Evolutionary conservation across 352 stramenopile genomes (phyloP), one percentile per base, ranked within the genome.

Genomic region (Blastocystis sp.): DNA sequence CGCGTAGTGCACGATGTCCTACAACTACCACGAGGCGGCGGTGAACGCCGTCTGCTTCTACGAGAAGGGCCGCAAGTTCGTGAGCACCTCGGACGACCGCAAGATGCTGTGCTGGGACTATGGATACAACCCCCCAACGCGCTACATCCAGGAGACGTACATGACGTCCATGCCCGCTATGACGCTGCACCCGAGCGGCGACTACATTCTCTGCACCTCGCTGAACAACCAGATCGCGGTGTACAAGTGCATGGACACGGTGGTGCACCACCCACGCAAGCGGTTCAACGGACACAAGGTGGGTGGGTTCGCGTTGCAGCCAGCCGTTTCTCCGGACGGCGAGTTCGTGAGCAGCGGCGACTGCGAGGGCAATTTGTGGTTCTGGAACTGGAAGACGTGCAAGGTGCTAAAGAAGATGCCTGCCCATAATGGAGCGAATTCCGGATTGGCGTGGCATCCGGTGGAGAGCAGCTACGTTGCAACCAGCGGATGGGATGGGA

Each of bases 131-230:
- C 97, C 99, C 45, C 97, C 97, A 0, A 98, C 99, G 90, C 99
- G 99, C 92, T 99, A 99, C 92, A 98, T 99, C 80, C 96, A 94
- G 0, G 97, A 99, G 92, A 96, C 97, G 21, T 95, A 95, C 39
- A 99, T 99, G 97, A 96, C 99, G 92, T 98, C 96, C 51, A 99
- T 99, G 94, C 97, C 97, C 0, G 95, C 96, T 2, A 94, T 98
- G 61, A 95, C 95, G 24, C 91, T 98, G 88, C 96, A 98, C 88
- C 97, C 97, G 0, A 96, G 92, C 24, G 93, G 95, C 39, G 92
- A 93, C 6, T 98, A 96, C 91, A 96, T 98, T 81, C 94, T 95
- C 2, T 95, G 96, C 26, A 97, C 99, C 92, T 98, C 94, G 26
- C 92, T 99, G 21, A 98, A 99, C 93, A 99, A 99, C 93, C 94